Evolutionary conservation across 345 rosid genomes (phyloP), one percentile per base, ranked within the genome.

Genomic region (Gossypium australe): DNA sequence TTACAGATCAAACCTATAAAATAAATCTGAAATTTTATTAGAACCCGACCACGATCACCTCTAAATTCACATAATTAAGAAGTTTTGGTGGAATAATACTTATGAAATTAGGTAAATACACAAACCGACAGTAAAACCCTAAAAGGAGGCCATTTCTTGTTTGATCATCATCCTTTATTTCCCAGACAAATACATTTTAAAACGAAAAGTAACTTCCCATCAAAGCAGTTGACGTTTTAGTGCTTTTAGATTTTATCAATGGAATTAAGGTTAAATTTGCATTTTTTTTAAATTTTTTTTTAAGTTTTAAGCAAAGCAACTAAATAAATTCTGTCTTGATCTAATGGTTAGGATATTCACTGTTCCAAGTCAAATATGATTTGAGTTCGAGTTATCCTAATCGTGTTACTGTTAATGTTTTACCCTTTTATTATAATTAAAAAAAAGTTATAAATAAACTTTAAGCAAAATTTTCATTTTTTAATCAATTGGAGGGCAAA

Each of bases 301-400:
- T 9, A 25, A 49, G 45, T 24, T 68, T 49, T 3, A 68, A 49
- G 72, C 59, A 49, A 68, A 68, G 72, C 9, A 68, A 68, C 24
- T 29, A 29, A 29, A 29, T 29, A 29, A 29, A 29, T 29, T 29
- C 4, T 29, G 1, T 29, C 1, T 4, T 34, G 6, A 34, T 34
- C 0, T 4, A 1, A 34, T 34, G 1, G 1, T 34, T 34, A 4
- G 6, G 3, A 0, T 34, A 34, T 4, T 34, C 38, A 34, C 38
- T 4, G 38, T 4, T 0, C 4, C 34, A 29, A 29, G 4, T 29
- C 34, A 29, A 29, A 0, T 29, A 29, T 0, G 4, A 29, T 0
- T 0, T 29, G 0, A 0, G 0, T 29, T 29, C 6, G 6, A 34
- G 1, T 34, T 34, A 34, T 1, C 6, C 1, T 34, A 4, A 0